These are phyloP conservation scores for Posidonia oceanica DNA, from an alignment of 116 monocot species.

Conservation along the genomic window DNA sequence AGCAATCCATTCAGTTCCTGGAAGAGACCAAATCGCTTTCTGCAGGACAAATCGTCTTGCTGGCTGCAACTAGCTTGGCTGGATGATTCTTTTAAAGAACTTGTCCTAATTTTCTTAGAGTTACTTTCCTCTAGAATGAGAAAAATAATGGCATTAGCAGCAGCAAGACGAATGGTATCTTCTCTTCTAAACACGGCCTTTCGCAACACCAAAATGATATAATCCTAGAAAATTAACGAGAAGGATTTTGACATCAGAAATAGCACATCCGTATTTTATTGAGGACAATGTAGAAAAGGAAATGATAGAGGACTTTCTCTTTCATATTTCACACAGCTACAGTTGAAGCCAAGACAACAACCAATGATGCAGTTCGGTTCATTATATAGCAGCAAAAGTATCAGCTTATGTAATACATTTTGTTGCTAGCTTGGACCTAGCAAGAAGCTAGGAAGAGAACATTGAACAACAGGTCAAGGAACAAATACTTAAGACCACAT, in stretches of 20 bases:
- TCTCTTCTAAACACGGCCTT: conserved; percentile 92
- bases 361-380: no score
- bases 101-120: conserved; percentile 30
- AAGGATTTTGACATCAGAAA: not conserved
- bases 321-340: no score
- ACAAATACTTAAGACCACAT: no score
- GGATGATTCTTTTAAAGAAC: conserved; percentile 65
- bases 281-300: not conserved
- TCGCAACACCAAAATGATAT: conserved; percentile 70
- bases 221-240: conserved; percentile 42
- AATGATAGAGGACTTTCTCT: not conserved
- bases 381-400: no score
- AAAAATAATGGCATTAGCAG: conserved; percentile 46
- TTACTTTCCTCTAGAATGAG: conserved; percentile 52
- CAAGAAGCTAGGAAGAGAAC: no score
- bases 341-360: no score
- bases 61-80: conserved; percentile 98
- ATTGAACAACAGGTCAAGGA: no score
- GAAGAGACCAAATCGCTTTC: conserved; percentile 41
- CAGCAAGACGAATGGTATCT: conserved; percentile 60
- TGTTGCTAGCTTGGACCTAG: no score
- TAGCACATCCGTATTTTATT: not conserved
- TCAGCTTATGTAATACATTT: no score
- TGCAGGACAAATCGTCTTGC: conserved; percentile 34
- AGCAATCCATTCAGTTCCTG: conserved; percentile 82